These are phyloP conservation scores for Serendipita indica DNA, from an alignment of 768 basidiomycete genomes.

Conservation along the genomic window DNA sequence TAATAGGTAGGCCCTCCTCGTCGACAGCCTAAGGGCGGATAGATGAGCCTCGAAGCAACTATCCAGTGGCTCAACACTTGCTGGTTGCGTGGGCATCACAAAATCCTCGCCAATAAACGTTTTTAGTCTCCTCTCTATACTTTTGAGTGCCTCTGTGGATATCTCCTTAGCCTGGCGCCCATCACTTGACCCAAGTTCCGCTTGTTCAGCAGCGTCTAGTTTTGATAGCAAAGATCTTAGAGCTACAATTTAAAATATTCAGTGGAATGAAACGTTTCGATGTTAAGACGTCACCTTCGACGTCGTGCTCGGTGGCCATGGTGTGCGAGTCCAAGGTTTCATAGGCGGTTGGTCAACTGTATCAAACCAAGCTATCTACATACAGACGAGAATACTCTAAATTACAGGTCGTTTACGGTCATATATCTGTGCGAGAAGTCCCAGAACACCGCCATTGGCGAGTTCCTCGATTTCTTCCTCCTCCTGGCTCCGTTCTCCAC, in stretches of 20 bases:
- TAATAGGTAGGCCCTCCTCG: slow-evolving; percentile 65
- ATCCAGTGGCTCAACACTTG: not conserved
- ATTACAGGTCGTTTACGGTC: slow-evolving; percentile 17
- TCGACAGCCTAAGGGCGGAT: slow-evolving; percentile 33
- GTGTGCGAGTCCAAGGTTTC: too few species aligned
- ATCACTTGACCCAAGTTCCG: not conserved
- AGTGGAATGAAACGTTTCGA: too few species aligned
- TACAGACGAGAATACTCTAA: too few species aligned
- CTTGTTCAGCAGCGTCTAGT: not conserved
- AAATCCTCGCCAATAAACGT: not conserved
- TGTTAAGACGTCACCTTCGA: too few species aligned
- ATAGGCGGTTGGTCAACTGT: too few species aligned
- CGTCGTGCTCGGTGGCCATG: too few species aligned
- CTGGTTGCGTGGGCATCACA: not conserved
- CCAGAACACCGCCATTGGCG: slow-evolving; percentile 73
- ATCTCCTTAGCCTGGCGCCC: not conserved
- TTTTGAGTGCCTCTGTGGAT: not conserved
- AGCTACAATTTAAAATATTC: too few species aligned
- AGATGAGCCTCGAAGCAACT: not conserved
- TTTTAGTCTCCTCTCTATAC: not conserved
- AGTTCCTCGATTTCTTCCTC: slow-evolving; percentile 47
- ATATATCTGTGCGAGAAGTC: slow-evolving; percentile 78
- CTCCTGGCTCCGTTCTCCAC: slow-evolving; percentile 23
- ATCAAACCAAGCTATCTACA: too few species aligned
- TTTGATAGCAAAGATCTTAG: not conserved